A percentile compares a stretch with the other conserved stretches of the same genome.
phyloP scores from a whole-genome alignment of 2,329 filamentous ascomycete species.

The Scedosporium apiospermum region DNA sequence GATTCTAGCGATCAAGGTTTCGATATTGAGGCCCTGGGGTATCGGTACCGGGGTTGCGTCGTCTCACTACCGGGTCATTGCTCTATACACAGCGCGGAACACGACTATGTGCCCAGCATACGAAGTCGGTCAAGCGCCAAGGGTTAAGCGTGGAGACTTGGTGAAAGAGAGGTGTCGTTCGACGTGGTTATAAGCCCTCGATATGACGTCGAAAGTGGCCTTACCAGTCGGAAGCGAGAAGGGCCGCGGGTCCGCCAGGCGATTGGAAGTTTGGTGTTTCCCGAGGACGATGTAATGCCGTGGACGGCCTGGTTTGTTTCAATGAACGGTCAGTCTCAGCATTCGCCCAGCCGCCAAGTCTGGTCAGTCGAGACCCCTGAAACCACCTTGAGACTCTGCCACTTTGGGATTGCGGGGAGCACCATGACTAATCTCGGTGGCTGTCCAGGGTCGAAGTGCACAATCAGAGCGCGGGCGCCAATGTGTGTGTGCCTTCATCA shows the following conservation, averaged over 20 bases:
- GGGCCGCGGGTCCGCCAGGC: neutral
- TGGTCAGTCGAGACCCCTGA: neutral
- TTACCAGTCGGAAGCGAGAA: neutral
- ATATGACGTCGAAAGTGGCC: constrained; percentile 1
- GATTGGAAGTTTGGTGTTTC: neutral
- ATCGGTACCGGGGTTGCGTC: neutral
- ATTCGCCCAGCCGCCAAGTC: neutral
- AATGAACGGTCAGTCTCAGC: neutral
- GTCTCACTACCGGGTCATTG: neutral
- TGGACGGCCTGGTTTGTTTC: neutral
- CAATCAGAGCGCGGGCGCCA: no score
- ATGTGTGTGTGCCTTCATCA: no score
- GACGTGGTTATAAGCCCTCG: neutral
- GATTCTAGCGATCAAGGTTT: neutral
- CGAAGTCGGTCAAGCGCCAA: neutral
- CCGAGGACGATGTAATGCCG: neutral
- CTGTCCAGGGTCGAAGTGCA: neutral
- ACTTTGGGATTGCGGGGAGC: neutral
- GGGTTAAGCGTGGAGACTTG: neutral
- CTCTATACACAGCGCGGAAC: neutral
- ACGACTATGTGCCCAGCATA: neutral
- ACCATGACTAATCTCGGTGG: neutral
- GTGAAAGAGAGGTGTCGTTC: neutral
- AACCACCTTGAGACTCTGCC: neutral
- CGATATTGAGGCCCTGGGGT: neutral